Base-by-base conservation (phyloP, 345 rosid genomes). In the Hibiscus syriacus region DNA sequence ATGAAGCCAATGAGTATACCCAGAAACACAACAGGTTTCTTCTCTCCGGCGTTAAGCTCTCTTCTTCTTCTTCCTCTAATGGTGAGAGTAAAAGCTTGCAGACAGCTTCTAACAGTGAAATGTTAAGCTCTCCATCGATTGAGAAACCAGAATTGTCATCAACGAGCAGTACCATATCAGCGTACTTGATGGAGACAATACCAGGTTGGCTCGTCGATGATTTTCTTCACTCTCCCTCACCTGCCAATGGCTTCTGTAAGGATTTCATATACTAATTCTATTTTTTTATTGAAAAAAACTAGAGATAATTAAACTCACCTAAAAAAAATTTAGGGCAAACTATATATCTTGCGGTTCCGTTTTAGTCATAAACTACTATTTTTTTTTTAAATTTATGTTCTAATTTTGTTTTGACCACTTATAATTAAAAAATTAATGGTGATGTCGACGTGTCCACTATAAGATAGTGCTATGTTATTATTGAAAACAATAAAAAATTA, bases 151-250 rank as follows among this genome's bases (percentile, higher is more conserved):
- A 4, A n/a, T n/a, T n/a, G n/a, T n/a, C n/a, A n/a, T n/a, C n/a
- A n/a, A n/a, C n/a, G n/a, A 87, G 84, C 65, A 90, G 84, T 73
- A 90, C 83, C 71, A 84, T 88, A 69, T 80, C 90, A 1, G 92
- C 88, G 75, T 87, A 90, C 72, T 76, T 90, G 62, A 78, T 74
- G 78, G 88, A 85, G 74, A 81, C 87, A 17, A 66, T 88, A 67
- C 97, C 96, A 0, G 93, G 98, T n/a, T 92, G 93, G 96, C 77
- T 72, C 12, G 85, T 92, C 0, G 97, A 90, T 26, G 98, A 92
- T 73, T 80, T 93, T 72, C 94, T 88, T 20, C 92, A 87, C 45
- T 88, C 92, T 50, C 68, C 83, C 2, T 62, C 78, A 26, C 13
- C 70, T 5, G 57, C 72, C 22, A 70, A 72, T 67, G 76, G 78